Evolutionary conservation across 169 alveolate species (phyloP), one percentile per base, ranked within the genome.

Genomic region (Eimeria acervulina): DNA sequence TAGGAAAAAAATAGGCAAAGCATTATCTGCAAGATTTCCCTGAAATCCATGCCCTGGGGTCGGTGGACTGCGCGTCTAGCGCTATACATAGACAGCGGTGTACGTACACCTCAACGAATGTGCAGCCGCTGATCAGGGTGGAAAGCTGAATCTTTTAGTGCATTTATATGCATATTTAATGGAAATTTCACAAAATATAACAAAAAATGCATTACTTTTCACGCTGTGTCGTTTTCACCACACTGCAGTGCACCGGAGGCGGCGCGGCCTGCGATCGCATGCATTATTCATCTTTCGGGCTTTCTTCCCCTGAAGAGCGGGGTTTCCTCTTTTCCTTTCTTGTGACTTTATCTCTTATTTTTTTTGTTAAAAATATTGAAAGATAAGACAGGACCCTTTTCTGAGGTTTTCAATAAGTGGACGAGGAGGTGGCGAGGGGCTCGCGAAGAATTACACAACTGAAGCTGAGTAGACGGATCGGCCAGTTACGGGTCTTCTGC

Each of bases 191-290:
- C n/a, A 38, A 36, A 38, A 13, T 42, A 40, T 38, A 8, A 15
- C 2, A 7, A 26, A 36, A 42, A 26, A 33, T 0, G 55, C 36
- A 74, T 42, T 74, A 21, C 15, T 28, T 7, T 12, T 7, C 85
- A 42, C 15, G 13, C 38, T 38, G 23, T 19, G 19, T 42, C 85
- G 21, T 36, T 0, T 36, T 38, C 33, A 59, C 33, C 85, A 21
- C 36, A 21, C 36, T 26, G 85, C 59, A 74, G 28, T 40, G 85
- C 85, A 74, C 61, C 6, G 85, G 28, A 31, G 59, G 85, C 31
- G 85, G 85, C 76, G 76, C 76, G 85, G 61, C 85, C 55, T 21
- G 61, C 85, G 85, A 74, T 74, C 85, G 85, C 85, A 74, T 74
- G 85, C 85, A 42, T 74, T 66, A 42, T 74, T 66, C 76, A 66